phyloP scores from a whole-genome alignment of 768 basidiomycete genomes.

The Cystofilobasidium capitatum region DNA sequence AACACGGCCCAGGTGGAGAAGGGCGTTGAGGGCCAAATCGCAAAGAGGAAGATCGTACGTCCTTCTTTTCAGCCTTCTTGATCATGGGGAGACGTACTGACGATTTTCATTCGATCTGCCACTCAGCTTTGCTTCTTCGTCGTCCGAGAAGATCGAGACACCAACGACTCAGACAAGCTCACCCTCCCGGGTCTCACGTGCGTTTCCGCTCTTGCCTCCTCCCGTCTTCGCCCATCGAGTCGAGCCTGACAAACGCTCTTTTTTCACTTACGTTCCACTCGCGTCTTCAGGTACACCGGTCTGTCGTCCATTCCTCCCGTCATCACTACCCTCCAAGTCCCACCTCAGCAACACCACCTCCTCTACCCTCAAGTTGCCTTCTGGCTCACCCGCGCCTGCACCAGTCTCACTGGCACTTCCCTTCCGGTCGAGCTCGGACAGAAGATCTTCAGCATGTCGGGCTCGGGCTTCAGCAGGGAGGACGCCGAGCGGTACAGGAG shows the following conservation, averaged over 20 bases:
- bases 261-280: not conserved
- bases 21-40: not conserved
- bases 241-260: not conserved
- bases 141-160: slow-evolving; percentile 15
- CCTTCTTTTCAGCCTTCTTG: not conserved
- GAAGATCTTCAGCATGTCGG: not conserved
- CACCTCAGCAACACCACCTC: slow-evolving; percentile 15
- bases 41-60: slow-evolving; percentile 22
- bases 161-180: not conserved
- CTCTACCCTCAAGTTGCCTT: slow-evolving; percentile 1
- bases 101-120: not conserved
- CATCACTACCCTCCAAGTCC: slow-evolving; percentile 16
- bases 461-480: slow-evolving; percentile 5
- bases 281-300: slow-evolving; percentile 6
- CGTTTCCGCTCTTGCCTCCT: not conserved
- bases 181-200: slow-evolving; percentile 15
- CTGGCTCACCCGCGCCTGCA: slow-evolving; percentile 18
- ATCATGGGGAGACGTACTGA: not conserved
- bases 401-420: not conserved
- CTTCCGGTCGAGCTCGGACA: slow-evolving; percentile 15
- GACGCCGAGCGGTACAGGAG: slow-evolving; percentile 17
- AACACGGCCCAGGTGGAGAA: not conserved
- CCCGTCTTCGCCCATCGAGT: not conserved
- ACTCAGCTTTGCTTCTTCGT: slow-evolving; percentile 26
- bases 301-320: slow-evolving; percentile 1